Percentiles rank a stretch among this genome's conserved stretches.
These are phyloP conservation scores for Pluteus cervinus DNA, from an alignment of 768 basidiomycete genomes.

Conservation along the genomic window DNA sequence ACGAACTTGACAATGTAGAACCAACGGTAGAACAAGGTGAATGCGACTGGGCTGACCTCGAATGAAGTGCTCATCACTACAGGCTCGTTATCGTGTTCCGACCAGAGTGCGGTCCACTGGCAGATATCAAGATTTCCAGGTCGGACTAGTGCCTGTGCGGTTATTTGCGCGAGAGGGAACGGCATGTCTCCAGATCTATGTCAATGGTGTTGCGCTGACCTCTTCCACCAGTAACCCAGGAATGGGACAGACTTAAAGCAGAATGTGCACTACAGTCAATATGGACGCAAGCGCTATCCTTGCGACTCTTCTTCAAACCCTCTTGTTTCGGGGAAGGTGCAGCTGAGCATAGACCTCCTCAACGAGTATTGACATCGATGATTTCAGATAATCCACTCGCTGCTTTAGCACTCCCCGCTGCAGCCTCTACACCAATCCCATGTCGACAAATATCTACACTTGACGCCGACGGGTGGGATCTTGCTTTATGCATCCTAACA, in stretches of 20 bases:
- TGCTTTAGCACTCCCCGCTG: too few relatives aligned
- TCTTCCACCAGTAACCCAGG: too few relatives aligned
- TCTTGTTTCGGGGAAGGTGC: too few relatives aligned
- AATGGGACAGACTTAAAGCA: too few relatives aligned
- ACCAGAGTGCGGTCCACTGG: conserved; percentile 29
- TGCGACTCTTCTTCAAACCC: conserved; percentile 42
- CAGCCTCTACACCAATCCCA: conserved; percentile 43
- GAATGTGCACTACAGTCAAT: too few relatives aligned
- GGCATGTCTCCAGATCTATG: too few relatives aligned
- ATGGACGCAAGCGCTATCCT: conserved; percentile 27
- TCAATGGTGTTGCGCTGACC: too few relatives aligned
- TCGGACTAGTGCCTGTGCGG: conserved; percentile 31
- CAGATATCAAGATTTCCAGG: conserved; percentile 42
- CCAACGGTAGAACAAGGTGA: conserved; percentile 40
- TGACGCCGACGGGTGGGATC: conserved; percentile 44
- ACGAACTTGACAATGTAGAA: conserved; percentile 29
- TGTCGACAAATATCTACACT: conserved; percentile 43
- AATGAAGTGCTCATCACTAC: too few relatives aligned
- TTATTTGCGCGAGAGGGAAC: conserved; percentile 37
- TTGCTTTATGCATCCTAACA: conserved; percentile 42
- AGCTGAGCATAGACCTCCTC: too few relatives aligned
- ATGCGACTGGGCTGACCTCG: too few relatives aligned
- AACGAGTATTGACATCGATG: too few relatives aligned
- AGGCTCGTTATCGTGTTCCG: conserved; percentile 7
- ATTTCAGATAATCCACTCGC: too few relatives aligned